Evolutionary conservation across 192 early-diverging fungal species (phyloP).

Genomic region (Chytriomyces sp.): DNA sequence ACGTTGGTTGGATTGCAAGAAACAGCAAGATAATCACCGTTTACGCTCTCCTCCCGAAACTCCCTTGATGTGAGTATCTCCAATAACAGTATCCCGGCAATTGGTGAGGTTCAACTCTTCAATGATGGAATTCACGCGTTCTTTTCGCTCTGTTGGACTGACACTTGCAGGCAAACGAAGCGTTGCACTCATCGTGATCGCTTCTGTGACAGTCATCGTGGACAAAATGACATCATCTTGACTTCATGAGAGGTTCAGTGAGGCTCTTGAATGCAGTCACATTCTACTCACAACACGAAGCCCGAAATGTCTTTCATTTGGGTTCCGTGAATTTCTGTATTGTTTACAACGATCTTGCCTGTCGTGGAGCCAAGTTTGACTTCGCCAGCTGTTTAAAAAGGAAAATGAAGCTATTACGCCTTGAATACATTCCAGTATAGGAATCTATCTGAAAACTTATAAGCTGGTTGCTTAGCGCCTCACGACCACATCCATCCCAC

Average conservation of each 20-base stretch:
- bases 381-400: constrained; percentile 49
- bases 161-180: constrained; percentile 55
- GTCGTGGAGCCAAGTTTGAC: constrained; percentile 42
- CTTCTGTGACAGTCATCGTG: constrained; percentile 77
- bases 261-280: neutral
- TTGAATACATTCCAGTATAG: too few relatives aligned
- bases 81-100: constrained; percentile 69
- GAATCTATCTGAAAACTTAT: too few relatives aligned
- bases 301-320: constrained; percentile 58
- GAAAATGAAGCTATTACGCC: neutral
- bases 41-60: constrained; percentile 76
- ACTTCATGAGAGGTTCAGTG: constrained; percentile 15
- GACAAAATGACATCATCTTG: constrained; percentile 67
- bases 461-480: too few relatives aligned
- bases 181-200: constrained; percentile 68
- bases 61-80: constrained; percentile 63
- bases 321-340: constrained; percentile 48
- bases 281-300: constrained; percentile 39
- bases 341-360: constrained; percentile 65
- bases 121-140: constrained; percentile 59
- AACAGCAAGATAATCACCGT: too few relatives aligned
- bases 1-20: too few relatives aligned
- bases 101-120: constrained; percentile 64
- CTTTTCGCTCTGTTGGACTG: constrained; percentile 40
- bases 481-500: too few relatives aligned